Evolutionary conservation across 2,329 filamentous ascomycete species (phyloP).

Genomic region (Penicillium sp.): DNA sequence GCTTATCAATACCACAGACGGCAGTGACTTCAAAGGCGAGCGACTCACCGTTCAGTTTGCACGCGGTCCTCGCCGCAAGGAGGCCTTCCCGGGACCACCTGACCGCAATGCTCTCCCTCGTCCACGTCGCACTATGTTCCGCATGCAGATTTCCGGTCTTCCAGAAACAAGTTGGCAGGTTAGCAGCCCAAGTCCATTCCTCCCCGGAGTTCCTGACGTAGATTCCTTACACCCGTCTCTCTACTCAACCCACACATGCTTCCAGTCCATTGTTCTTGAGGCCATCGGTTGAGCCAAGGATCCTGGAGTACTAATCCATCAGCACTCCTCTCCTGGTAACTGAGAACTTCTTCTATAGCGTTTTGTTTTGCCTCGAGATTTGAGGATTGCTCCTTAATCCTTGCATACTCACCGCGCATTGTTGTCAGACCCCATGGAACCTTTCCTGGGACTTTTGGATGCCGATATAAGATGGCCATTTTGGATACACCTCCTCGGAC

Average conservation of each 20-base stretch:
- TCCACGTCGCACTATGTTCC: conserved; percentile 88
- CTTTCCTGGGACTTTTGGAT: conserved; percentile 8
- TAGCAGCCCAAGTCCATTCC: conserved; percentile 58
- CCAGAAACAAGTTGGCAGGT: conserved; percentile 99
- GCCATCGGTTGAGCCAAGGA: conserved; percentile 14
- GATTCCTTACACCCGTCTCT: conserved; percentile 19
- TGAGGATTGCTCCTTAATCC: neutral
- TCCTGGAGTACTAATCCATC: conserved; percentile 4
- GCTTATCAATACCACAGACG: conserved; percentile 63
- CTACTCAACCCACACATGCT: conserved; percentile 11
- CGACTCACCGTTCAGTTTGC: conserved; percentile 98
- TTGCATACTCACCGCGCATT: neutral
- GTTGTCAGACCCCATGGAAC: neutral
- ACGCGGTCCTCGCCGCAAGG: conserved; percentile 73
- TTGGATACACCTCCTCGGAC: conserved; percentile 21
- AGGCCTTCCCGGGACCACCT: conserved; percentile 61
- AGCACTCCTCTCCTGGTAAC: neutral
- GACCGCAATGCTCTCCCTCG: conserved; percentile 68
- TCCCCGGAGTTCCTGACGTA: conserved; percentile 29
- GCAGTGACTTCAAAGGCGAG: conserved; percentile 96
- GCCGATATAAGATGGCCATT: conserved; percentile 14
- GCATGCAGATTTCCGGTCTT: conserved; percentile 97
- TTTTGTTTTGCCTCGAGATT: neutral
- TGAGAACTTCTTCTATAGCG: neutral
- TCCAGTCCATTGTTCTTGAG: conserved; percentile 14